phyloP scores from a whole-genome alignment of 176 grass and related monocot genomes.

The Carex kokanica region DNA sequence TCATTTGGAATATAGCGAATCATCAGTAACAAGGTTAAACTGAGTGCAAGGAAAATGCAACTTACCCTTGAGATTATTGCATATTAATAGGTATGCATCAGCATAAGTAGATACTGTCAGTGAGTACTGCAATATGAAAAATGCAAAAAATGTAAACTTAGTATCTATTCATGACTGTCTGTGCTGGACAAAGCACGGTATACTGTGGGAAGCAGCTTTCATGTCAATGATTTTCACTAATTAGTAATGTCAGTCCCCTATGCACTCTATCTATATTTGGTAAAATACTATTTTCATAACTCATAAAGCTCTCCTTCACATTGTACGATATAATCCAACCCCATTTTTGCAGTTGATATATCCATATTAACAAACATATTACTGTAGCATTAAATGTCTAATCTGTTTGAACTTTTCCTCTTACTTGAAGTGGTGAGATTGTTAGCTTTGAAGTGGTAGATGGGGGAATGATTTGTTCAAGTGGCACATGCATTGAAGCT shows the following conservation, averaged over 20 bases:
- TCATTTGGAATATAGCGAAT: neutral
- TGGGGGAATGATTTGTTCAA: conserved; percentile 89
- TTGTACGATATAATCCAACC: neutral
- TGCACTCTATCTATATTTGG: neutral
- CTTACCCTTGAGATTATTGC: neutral
- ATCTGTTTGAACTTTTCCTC: conserved; percentile 11
- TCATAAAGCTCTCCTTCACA: neutral
- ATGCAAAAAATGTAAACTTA: neutral
- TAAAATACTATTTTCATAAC: neutral
- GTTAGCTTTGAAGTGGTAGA: conserved; percentile 77
- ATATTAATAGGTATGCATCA: neutral
- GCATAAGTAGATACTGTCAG: neutral
- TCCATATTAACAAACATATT: neutral
- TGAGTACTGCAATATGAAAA: neutral
- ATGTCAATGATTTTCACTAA: neutral
- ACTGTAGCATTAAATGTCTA: neutral
- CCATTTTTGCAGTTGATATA: neutral
- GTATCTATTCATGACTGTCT: neutral
- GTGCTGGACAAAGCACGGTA: neutral
- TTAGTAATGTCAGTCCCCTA: neutral
- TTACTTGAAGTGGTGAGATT: conserved; percentile 54
- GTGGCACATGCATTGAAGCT: conserved; percentile 76
- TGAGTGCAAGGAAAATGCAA: neutral
- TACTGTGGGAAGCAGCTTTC: neutral
- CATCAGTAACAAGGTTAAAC: neutral